A percentile compares a stretch with the other conserved stretches of the same genome.
phyloP scores from a whole-genome alignment of 2,329 filamentous ascomycete species.

The Pezicula carpinea region DNA sequence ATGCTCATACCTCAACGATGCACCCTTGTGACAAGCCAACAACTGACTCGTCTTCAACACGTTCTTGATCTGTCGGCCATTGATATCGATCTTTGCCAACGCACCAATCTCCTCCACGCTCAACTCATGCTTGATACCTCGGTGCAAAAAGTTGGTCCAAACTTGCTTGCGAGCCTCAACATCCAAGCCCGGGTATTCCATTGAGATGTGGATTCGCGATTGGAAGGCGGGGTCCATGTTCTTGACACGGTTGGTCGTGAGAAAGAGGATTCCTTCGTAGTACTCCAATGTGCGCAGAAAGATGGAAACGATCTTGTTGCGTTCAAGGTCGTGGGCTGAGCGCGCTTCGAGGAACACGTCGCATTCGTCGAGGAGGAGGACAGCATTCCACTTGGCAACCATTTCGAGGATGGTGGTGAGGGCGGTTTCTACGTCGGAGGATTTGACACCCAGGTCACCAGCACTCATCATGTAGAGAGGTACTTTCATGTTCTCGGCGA shows the following conservation, averaged over 20 bases:
- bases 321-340: constrained; percentile 29
- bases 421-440: constrained; percentile 47
- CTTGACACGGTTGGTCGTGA: constrained; percentile 31
- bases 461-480: constrained; percentile 33
- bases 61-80: constrained; percentile 33
- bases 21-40: constrained; percentile 21
- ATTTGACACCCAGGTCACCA: constrained; percentile 42
- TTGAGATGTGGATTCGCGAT: constrained; percentile 27
- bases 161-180: constrained; percentile 15
- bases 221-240: constrained; percentile 31
- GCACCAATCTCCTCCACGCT: constrained; percentile 12
- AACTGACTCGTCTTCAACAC: constrained; percentile 27
- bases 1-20: constrained; percentile 18
- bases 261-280: constrained; percentile 34
- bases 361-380: constrained; percentile 68
- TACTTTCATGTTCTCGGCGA: constrained; percentile 23
- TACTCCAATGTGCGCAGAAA: constrained; percentile 34
- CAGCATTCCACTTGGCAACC: constrained; percentile 67
- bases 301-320: constrained; percentile 36
- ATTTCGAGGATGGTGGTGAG: constrained; percentile 63
- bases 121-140: constrained; percentile 16
- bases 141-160: constrained; percentile 19
- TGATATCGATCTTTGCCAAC: constrained; percentile 21
- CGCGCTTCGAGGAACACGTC: constrained; percentile 48
- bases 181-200: constrained; percentile 22